A percentile compares a stretch with the other conserved stretches of the same genome.
phyloP scores from a whole-genome alignment of 192 early-diverging fungal species.

The Entrophospora sp. region DNA sequence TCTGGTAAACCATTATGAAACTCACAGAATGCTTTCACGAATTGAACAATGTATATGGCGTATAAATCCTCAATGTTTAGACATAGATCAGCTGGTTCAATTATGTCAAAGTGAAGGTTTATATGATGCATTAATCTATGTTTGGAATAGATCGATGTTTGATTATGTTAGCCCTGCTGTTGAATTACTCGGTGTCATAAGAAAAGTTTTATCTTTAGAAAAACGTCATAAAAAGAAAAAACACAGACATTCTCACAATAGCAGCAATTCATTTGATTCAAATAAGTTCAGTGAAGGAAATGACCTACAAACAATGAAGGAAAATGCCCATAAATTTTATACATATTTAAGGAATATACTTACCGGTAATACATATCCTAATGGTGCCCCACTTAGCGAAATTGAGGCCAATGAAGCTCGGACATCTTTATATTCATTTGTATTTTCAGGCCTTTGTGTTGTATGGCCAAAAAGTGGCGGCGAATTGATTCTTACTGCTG shows the following conservation, averaged over 20 bases:
- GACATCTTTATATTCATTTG: slow-evolving; percentile 47
- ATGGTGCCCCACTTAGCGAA: slow-evolving; percentile 29
- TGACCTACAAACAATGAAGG: slow-evolving; percentile 22
- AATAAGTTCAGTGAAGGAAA: background rate
- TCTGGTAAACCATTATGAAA: slow-evolving; percentile 41
- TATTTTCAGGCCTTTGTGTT: slow-evolving; percentile 53
- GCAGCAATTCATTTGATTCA: background rate
- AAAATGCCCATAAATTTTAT: slow-evolving; percentile 42
- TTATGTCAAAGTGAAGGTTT: slow-evolving; percentile 44
- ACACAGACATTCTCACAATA: background rate
- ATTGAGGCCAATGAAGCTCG: slow-evolving; percentile 38
- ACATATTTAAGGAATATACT: slow-evolving; percentile 43
- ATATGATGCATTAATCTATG: slow-evolving; percentile 51
- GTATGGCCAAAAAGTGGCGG: slow-evolving; percentile 50
- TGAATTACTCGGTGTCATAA: slow-evolving; percentile 45
- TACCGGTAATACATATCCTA: slow-evolving; percentile 41
- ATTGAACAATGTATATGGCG: slow-evolving; percentile 50
- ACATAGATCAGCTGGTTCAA: slow-evolving; percentile 50
- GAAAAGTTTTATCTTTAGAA: slow-evolving; percentile 28
- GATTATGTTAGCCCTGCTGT: slow-evolving; percentile 55
- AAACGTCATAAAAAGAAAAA: slow-evolving; percentile 18
- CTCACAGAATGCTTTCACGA: slow-evolving; percentile 30
- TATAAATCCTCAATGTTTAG: slow-evolving; percentile 42
- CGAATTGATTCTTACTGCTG: slow-evolving; percentile 43
- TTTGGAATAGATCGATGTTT: slow-evolving; percentile 50